Conservation (phyloP, 768 basidiomycete genomes). For the Tylopilus intermedius region DNA sequence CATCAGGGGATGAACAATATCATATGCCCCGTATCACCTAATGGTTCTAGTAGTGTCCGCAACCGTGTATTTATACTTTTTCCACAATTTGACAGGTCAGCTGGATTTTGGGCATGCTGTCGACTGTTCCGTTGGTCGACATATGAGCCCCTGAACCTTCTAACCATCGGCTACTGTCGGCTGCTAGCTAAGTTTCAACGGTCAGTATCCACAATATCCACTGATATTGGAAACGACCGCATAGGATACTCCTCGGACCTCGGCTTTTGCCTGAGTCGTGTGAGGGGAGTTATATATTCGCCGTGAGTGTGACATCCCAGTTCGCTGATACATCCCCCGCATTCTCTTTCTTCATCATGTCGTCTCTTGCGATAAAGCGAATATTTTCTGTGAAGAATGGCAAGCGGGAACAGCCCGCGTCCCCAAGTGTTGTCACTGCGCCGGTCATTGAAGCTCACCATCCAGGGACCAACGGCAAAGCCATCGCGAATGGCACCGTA, state of each 20-base stretch:
- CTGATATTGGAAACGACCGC: background rate
- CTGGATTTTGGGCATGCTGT: constrained; percentile 5
- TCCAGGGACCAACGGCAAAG: too few relatives aligned
- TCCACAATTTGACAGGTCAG: constrained; percentile 13
- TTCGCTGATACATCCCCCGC: background rate
- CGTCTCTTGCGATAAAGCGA: constrained; percentile 7
- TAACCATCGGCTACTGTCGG: background rate
- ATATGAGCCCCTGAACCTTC: background rate
- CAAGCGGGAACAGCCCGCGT: constrained; percentile 7
- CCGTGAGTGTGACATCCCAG: background rate
- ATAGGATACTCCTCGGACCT: background rate
- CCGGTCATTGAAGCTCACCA: too few relatives aligned
- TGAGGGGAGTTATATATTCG: background rate
- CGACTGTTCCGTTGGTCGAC: background rate
- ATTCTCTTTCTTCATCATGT: constrained; percentile 10
- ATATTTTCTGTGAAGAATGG: constrained; percentile 12
- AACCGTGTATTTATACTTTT: constrained; percentile 24
- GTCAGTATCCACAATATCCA: background rate
- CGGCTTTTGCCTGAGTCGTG: background rate
- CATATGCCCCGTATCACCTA: constrained; percentile 10
- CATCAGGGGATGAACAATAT: constrained; percentile 49
- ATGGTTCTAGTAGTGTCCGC: constrained; percentile 14
- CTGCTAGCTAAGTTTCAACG: background rate
- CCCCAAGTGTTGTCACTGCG: background rate
- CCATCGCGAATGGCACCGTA: constrained; percentile 8